Conservation (phyloP, 345 rosid species). For the Ceriops decandra region DNA sequence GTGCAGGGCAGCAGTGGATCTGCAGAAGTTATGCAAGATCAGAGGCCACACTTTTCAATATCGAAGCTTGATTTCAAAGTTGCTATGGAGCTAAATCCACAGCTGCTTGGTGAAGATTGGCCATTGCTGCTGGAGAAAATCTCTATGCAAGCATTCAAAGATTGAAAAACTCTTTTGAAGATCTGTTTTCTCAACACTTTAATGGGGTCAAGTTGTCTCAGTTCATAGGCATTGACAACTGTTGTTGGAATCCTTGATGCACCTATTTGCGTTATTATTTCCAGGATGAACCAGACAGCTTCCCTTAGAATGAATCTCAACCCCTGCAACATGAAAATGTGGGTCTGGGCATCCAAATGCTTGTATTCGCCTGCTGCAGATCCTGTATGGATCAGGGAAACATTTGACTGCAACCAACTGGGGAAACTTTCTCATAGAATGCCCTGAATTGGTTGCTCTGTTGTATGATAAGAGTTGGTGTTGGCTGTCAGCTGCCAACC, state of each 20-base stretch:
- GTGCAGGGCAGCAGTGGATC: constrained; percentile 8
- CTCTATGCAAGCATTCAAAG: constrained; percentile 18
- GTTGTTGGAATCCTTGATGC: background rate
- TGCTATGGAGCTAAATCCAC: constrained; percentile 48
- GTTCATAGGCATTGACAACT: background rate
- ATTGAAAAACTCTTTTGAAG: constrained; percentile 14
- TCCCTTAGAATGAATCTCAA: constrained; percentile 18
- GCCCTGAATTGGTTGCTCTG: constrained; percentile 22
- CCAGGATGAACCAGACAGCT: background rate
- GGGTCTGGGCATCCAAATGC: constrained; percentile 2
- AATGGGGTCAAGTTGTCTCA: constrained; percentile 8
- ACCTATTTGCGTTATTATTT: background rate
- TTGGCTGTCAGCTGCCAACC: constrained; percentile 32
- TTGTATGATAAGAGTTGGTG: constrained; percentile 33
- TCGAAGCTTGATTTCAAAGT: constrained; percentile 37
- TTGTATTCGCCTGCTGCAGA: constrained; percentile 11
- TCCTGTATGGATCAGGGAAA: constrained; percentile 17
- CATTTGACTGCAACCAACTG: constrained; percentile 21
- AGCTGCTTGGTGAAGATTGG: constrained; percentile 50
- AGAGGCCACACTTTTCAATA: constrained; percentile 14
- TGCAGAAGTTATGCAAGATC: constrained; percentile 23
- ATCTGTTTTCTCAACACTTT: constrained; percentile 12
- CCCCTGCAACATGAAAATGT: constrained; percentile 8
- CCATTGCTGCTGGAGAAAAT: constrained; percentile 48
- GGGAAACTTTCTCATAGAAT: constrained; percentile 19